These are phyloP conservation scores for Serendipita vermifera DNA, from an alignment of 768 basidiomycete genomes.

Conservation along the genomic window DNA sequence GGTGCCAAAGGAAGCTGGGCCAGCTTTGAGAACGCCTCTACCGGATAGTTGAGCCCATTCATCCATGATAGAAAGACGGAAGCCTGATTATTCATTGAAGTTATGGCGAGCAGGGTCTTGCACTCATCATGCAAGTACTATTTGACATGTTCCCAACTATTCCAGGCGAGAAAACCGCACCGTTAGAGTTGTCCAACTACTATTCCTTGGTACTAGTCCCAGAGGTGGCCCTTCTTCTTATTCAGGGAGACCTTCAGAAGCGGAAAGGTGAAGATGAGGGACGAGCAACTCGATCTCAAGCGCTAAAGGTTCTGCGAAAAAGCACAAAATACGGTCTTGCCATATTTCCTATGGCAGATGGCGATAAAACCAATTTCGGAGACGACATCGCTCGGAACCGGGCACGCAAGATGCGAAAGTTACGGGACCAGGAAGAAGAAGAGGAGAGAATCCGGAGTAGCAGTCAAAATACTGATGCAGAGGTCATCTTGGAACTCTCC, in stretches of 20 bases:
- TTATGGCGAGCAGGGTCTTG: conserved; percentile 75
- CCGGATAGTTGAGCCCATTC: conserved; percentile 64
- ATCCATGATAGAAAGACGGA: neutral
- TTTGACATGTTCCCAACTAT: conserved; percentile 60
- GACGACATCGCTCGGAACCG: neutral
- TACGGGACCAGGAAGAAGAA: too few relatives aligned
- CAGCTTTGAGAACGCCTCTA: conserved; percentile 69
- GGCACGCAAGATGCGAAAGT: neutral
- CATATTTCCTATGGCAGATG: conserved; percentile 62
- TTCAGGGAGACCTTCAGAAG: conserved; percentile 57
- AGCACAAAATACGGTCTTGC: conserved; percentile 75
- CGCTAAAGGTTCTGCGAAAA: conserved; percentile 50
- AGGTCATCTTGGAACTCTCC: too few relatives aligned
- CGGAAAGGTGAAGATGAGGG: conserved; percentile 24
- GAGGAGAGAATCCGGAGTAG: too few relatives aligned
- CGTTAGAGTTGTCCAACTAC: conserved; percentile 65
- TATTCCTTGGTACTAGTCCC: conserved; percentile 79
- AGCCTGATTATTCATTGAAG: conserved; percentile 29
- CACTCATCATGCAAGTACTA: conserved; percentile 67
- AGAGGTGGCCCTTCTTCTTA: conserved; percentile 70
- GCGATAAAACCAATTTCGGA: conserved; percentile 19
- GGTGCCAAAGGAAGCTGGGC: conserved; percentile 64
- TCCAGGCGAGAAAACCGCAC: conserved; percentile 36
- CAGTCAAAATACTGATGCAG: too few relatives aligned
- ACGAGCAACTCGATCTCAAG: conserved; percentile 19